Evolutionary conservation across 1,284 basidiomycete genomes (phyloP), one percentile per base, ranked within the genome.

Genomic region (Trametes sp.): DNA sequence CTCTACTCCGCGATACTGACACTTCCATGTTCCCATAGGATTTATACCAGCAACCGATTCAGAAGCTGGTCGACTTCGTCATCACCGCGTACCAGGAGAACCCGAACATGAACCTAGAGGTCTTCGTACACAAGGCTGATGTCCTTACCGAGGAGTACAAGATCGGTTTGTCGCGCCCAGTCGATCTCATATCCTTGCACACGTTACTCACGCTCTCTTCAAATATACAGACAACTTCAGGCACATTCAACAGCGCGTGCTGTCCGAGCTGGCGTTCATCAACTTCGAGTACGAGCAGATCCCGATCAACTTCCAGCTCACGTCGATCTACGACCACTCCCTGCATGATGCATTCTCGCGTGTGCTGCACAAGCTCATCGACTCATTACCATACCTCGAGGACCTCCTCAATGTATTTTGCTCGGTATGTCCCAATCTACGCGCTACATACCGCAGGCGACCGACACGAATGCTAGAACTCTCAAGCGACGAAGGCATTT

Each of bases 41-140:
- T 70, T 75, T 87, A 23, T 90, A 90, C 73, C 87, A 88, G 68
- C 84, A 94, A 66, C 87, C 94, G 8, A 90, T 97, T 59, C 83
- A 87, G 35, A 89, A 90, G 68, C 87, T 96, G 50, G 87, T 93
- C 49, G 87, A 91, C 56, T 88, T 93, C 70, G 88, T 95, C 62
- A 81, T 89, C 33, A 84, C 86, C 1, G 89, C 90, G 1, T 91
- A 90, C 72, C 83, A 88, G 44, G 84, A 89, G 50, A 95, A 95
- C 72, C 92, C 90, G 7, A 80, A 83, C 48, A 87, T 97, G 63
- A 89, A 90, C 64, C 85, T 98, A 49, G 95, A 98, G 75, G 89
- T 98, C 26, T 98, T 99, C 72, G 92, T 98, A 19, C 97, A 99
- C 81, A 99, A 99, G 78, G 91, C 95, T 19, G 97, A 98, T 76